Evolutionary conservation across 768 basidiomycete genomes (phyloP).

Genomic region (Termitomyces sp.): DNA sequence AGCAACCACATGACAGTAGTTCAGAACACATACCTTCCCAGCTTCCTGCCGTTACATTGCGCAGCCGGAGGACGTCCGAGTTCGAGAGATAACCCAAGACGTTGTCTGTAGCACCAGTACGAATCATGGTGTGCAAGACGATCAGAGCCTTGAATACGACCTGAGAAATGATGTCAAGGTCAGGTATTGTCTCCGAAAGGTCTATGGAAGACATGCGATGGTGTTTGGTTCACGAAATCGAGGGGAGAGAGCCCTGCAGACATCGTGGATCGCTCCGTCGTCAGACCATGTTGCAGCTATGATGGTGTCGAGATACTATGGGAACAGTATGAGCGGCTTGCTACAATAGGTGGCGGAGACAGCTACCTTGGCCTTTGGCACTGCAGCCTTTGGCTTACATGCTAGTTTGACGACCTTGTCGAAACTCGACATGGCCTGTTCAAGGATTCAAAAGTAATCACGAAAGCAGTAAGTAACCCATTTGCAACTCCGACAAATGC

Average conservation of each 20-base stretch:
- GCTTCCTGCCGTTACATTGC: constrained; percentile 71
- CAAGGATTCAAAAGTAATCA: constrained; percentile 10
- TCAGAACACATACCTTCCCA: constrained; percentile 72
- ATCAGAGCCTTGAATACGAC: constrained; percentile 98
- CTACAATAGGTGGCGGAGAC: constrained; percentile 2
- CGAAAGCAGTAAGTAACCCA: constrained; percentile 10
- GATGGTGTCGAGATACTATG: constrained; percentile 92
- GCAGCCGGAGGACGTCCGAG: constrained; percentile 74
- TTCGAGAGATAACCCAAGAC: constrained; percentile 79
- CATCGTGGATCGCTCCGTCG: constrained; percentile 89
- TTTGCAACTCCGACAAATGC: constrained; percentile 13
- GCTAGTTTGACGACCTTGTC: constrained; percentile 95
- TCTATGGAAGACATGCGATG: constrained; percentile 48
- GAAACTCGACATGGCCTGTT: constrained; percentile 59
- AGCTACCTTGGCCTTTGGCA: constrained; percentile 88
- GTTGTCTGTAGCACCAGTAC: constrained; percentile 94
- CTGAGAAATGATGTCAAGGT: constrained; percentile 32
- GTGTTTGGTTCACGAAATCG: constrained; percentile 89
- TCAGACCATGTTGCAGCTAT: constrained; percentile 96
- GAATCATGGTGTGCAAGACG: constrained; percentile 93
- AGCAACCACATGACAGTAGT: background rate
- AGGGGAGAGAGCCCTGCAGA: constrained; percentile 82
- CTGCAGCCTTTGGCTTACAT: constrained; percentile 94
- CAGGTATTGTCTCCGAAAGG: background rate
- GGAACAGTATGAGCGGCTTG: background rate